These are phyloP conservation scores for Lupinus albus DNA, from an alignment of 306 rosid genomes.

Conservation along the genomic window DNA sequence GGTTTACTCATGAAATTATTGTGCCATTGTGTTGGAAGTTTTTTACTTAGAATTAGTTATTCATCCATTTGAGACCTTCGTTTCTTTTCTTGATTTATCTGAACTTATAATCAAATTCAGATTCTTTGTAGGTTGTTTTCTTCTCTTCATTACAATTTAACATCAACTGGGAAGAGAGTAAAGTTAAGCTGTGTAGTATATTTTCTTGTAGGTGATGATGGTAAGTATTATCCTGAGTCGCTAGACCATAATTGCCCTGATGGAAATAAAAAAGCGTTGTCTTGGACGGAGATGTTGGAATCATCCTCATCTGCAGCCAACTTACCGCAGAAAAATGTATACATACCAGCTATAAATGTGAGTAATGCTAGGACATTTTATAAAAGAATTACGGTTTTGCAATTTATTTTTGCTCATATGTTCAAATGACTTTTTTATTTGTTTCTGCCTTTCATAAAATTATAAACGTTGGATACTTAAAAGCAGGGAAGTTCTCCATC, in stretches of 20 bases:
- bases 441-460: slow-evolving; percentile 33
- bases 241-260: slow-evolving; percentile 46
- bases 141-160: slow-evolving; percentile 24
- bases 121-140: slow-evolving; percentile 26
- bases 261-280: slow-evolving; percentile 53
- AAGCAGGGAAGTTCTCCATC: slow-evolving; percentile 56
- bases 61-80: background rate
- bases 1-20: slow-evolving; percentile 26
- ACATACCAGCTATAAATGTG: slow-evolving; percentile 55
- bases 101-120: slow-evolving; percentile 29
- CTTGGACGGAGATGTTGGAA: slow-evolving; percentile 60
- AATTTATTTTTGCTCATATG: slow-evolving; percentile 30
- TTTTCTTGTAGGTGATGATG: slow-evolving; percentile 46
- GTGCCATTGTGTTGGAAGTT: background rate
- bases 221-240: slow-evolving; percentile 46
- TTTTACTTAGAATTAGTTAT: slow-evolving; percentile 20
- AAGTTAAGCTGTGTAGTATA: slow-evolving; percentile 35
- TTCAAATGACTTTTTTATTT: slow-evolving; percentile 1
- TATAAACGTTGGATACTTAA: slow-evolving; percentile 12
- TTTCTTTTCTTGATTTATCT: background rate
- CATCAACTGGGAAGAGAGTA: background rate
- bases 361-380: slow-evolving; percentile 42
- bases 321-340: slow-evolving; percentile 43
- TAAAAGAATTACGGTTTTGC: slow-evolving; percentile 28
- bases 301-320: slow-evolving; percentile 48